Conservation (phyloP, 2,329 filamentous ascomycete species). For the Monilinia fructigena region DNA sequence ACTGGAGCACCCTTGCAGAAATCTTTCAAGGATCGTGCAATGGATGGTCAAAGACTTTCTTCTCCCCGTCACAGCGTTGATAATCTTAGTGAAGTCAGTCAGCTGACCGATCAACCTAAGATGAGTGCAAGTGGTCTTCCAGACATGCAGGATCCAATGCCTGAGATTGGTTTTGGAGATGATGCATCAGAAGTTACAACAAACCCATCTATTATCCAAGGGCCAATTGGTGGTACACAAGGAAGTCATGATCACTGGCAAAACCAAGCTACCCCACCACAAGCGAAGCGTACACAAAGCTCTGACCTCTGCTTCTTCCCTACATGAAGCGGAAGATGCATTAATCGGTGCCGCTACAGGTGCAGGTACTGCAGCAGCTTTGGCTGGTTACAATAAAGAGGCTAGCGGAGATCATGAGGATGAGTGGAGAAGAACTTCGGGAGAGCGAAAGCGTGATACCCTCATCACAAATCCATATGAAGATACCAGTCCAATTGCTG, state of each 20-base stretch:
- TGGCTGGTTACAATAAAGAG: conserved; percentile 54
- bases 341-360: conserved; percentile 51
- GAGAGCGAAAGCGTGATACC: conserved; percentile 64
- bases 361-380: conserved; percentile 53
- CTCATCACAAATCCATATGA: conserved; percentile 67
- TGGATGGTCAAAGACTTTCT: conserved; percentile 52
- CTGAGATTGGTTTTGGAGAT: conserved; percentile 68
- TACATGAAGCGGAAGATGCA: conserved; percentile 41
- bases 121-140: conserved; percentile 71
- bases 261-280: conserved; percentile 54
- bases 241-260: conserved; percentile 50
- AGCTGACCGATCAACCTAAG: conserved; percentile 46
- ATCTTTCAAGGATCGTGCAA: conserved; percentile 65
- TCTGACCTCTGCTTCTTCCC: conserved; percentile 32
- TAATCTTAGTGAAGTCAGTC: conserved; percentile 48
- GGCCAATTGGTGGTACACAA: conserved; percentile 55
- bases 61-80: conserved; percentile 59
- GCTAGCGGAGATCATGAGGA: conserved; percentile 60
- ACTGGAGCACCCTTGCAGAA: conserved; percentile 57
- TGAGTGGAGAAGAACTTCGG: conserved; percentile 61
- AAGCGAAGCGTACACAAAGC: conserved; percentile 26
- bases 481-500: conserved; percentile 59
- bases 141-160: conserved; percentile 67
- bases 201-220: conserved; percentile 81
- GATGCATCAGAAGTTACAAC: conserved; percentile 69